Evolutionary conservation across 1,284 basidiomycete species (phyloP).

Genomic region (Tilletia indica): DNA sequence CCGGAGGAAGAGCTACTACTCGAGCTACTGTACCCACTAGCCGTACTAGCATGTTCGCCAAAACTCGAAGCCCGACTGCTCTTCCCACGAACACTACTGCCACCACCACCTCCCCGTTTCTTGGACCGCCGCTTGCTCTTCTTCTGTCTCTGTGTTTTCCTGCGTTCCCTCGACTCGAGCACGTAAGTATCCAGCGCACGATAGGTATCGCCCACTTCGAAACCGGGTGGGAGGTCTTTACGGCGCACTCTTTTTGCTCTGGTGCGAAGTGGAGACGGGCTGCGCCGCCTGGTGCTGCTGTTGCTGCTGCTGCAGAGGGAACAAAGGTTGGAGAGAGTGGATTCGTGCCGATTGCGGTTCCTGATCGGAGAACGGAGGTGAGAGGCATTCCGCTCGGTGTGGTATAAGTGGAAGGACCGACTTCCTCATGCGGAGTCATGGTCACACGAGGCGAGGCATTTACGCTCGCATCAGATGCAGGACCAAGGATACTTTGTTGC

Average conservation of each 20-base stretch:
- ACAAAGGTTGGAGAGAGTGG: neutral
- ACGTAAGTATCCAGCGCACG: slow-evolving; percentile 51
- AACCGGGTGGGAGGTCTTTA: slow-evolving; percentile 47
- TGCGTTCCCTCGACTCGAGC: slow-evolving; percentile 34
- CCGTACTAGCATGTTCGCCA: slow-evolving; percentile 25
- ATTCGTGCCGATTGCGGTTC: too few relatives aligned
- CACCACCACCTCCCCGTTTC: neutral
- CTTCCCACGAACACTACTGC: slow-evolving; percentile 33
- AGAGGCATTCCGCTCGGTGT: neutral
- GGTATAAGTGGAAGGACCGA: neutral
- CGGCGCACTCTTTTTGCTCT: slow-evolving; percentile 40
- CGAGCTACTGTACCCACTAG: slow-evolving; percentile 26
- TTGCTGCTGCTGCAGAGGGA: neutral
- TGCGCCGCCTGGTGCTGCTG: neutral
- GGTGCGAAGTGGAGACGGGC: slow-evolving; percentile 39
- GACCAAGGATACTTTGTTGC: too few relatives aligned
- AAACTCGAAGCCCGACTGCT: slow-evolving; percentile 25
- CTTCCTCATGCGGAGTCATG: neutral
- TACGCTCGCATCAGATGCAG: neutral
- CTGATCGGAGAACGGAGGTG: neutral
- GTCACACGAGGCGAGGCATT: neutral
- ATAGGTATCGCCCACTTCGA: slow-evolving; percentile 46
- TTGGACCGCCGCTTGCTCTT: slow-evolving; percentile 9
- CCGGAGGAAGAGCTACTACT: slow-evolving; percentile 28
- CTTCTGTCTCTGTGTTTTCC: slow-evolving; percentile 26